These are phyloP conservation scores for Diaporthe ampelina DNA, from an alignment of 2,329 filamentous ascomycete species.

Conservation along the genomic window DNA sequence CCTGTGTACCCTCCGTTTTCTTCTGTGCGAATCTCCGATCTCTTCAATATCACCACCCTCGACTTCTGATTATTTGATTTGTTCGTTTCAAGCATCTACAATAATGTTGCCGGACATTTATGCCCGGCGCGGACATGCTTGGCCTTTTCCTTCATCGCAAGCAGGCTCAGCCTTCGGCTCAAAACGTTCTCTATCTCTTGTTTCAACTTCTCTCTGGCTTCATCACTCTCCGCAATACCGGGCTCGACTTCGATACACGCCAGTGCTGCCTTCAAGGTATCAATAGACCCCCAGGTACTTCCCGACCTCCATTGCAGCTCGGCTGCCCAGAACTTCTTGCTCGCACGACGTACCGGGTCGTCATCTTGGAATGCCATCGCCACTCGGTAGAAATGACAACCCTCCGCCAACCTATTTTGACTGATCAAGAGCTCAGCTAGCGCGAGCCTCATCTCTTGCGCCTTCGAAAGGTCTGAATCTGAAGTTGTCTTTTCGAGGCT, in stretches of 20 bases:
- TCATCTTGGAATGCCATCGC: constrained; percentile 1
- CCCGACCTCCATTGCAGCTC: constrained; percentile 30
- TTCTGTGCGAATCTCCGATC: no score
- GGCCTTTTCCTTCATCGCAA: neutral
- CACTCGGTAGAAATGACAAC: neutral
- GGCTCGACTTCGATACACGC: neutral
- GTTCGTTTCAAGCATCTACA: neutral
- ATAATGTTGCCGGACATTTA: neutral
- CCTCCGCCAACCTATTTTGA: neutral
- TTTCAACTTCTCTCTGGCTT: neutral
- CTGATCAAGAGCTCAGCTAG: constrained; percentile 12
- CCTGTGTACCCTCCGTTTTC: no score
- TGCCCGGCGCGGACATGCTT: neutral
- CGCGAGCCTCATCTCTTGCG: constrained; percentile 28
- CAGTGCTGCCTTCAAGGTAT: neutral
- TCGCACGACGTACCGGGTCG: neutral
- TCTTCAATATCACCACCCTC: neutral
- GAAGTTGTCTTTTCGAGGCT: neutral
- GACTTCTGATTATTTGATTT: neutral
- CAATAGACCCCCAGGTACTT: neutral
- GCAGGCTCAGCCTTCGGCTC: neutral
- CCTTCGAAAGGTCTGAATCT: neutral
- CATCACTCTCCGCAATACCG: no score
- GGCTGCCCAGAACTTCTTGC: constrained; percentile 12
- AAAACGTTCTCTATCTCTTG: neutral